phyloP scores from a whole-genome alignment of 2,329 filamentous ascomycete species.

The Dactylellina drechsleri region DNA sequence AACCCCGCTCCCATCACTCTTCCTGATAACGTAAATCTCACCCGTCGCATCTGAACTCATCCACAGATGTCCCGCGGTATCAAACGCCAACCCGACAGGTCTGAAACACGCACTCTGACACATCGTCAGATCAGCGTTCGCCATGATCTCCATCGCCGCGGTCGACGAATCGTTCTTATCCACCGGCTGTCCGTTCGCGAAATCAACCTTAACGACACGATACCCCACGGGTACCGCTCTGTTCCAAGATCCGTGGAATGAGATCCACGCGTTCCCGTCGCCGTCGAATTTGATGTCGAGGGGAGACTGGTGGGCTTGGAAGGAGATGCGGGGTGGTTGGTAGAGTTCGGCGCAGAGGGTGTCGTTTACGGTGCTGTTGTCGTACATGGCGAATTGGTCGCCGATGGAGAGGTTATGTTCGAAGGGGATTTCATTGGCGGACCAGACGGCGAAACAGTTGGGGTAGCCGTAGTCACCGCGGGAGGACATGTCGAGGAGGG shows the following conservation, averaged over 20 bases:
- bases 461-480: conserved; percentile 72
- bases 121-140: conserved; percentile 40
- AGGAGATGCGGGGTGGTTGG: conserved; percentile 67
- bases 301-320: conserved; percentile 75
- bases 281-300: conserved; percentile 75
- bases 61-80: conserved; percentile 68
- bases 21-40: conserved; percentile 71
- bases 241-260: conserved; percentile 79
- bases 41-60: conserved; percentile 73
- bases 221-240: conserved; percentile 61
- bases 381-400: conserved; percentile 66
- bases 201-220: conserved; percentile 61
- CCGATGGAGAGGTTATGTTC: conserved; percentile 64
- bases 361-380: conserved; percentile 63
- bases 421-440: conserved; percentile 65
- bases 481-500: conserved; percentile 65
- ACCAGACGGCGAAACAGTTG: conserved; percentile 74
- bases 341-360: conserved; percentile 63
- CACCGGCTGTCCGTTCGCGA: conserved; percentile 55
- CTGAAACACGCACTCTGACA: conserved; percentile 56
- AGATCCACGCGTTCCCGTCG: conserved; percentile 70
- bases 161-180: conserved; percentile 19
- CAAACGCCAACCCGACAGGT: conserved; percentile 61
- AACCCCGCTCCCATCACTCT: conserved; percentile 50
- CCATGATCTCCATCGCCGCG: conserved; percentile 58